phyloP scores from a whole-genome alignment of 345 rosid species.

The Boechera retrofracta region DNA sequence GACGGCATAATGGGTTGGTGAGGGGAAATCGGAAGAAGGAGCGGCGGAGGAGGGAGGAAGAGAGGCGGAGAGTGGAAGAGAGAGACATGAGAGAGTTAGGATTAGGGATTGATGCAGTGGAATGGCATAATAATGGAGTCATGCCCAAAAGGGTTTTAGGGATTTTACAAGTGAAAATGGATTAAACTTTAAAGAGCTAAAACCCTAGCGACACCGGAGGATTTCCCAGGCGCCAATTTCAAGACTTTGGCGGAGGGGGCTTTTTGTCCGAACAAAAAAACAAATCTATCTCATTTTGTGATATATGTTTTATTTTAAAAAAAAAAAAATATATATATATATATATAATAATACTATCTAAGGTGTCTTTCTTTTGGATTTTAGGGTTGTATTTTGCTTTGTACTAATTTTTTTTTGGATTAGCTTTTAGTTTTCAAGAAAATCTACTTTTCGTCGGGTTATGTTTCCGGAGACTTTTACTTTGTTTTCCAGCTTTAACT shows the following conservation, averaged over 20 bases:
- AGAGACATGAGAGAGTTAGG: conserved; percentile 60
- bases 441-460: no score
- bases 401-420: no score
- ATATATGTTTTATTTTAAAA: background rate
- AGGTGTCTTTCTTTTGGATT: no score
- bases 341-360: no score
- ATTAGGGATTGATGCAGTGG: conserved; percentile 37
- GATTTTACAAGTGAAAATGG: conserved; percentile 8
- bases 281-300: conserved; percentile 10
- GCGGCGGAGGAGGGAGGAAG: conserved; percentile 60
- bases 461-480: no score
- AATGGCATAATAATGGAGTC: conserved; percentile 46
- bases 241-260: conserved; percentile 34
- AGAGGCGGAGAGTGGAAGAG: conserved; percentile 69
- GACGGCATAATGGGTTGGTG: conserved; percentile 37
- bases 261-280: conserved; percentile 26
- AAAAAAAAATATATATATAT: no score
- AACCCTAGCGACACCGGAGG: conserved; percentile 39
- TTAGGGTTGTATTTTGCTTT: no score
- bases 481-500: no score
- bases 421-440: no score
- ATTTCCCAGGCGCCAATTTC: conserved; percentile 48
- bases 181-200: conserved; percentile 16
- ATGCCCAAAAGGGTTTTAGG: conserved; percentile 46
- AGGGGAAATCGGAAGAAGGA: conserved; percentile 40